Base-by-base conservation (phyloP, 208 protist species). In the Strigomonas culicis region DNA sequence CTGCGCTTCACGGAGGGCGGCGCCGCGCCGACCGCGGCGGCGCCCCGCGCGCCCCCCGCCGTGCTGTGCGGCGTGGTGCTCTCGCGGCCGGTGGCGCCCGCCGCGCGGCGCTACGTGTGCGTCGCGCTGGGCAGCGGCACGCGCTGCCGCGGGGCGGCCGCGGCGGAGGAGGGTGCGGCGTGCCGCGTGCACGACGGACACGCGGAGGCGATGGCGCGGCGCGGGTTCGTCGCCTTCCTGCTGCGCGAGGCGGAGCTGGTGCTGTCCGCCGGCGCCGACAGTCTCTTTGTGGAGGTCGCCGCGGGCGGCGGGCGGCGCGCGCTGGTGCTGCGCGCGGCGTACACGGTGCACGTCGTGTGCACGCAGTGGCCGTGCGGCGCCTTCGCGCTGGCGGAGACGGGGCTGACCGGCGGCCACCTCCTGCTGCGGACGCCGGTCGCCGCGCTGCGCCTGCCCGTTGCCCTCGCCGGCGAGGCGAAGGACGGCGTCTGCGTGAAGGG, bases 141-240 rank as follows among this genome's bases (percentile, higher is more conserved):
- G 10, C 82, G 88, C 2, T 92, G 88, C 53, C 68, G 84, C 7
- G 82, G 82, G 50, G 63, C 69, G 60, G 70, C 49, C 59, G 70
- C 36, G 21, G 25, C 47, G 2, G 28, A 30, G 4, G 59, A 44
- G 2, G 6, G 47, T 2, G 17, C 59, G 4, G 13, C 4, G 11
- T 7, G 44, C 28, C 24, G 6, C 43, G 59, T 74, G 59, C 47
- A 44, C 2, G 90, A 96, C 60, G 87, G 90, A 8, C 90, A 96
- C 61, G 90, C 90, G 2, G 87, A 96, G 70, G 87, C 94, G 34
- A 80, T 96, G 80, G 84, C 87, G 15, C 68, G 85, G 15, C 84
- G 90, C 25, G 84, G 75, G 7, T 82, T 93, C 52, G 53, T 93
- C 1, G 79, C 79, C 0, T 92, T 88, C 77, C 34, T 96, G 22